Conservation (phyloP, 495 filamentous ascomycete genomes). For the Talaromyces liani region DNA sequence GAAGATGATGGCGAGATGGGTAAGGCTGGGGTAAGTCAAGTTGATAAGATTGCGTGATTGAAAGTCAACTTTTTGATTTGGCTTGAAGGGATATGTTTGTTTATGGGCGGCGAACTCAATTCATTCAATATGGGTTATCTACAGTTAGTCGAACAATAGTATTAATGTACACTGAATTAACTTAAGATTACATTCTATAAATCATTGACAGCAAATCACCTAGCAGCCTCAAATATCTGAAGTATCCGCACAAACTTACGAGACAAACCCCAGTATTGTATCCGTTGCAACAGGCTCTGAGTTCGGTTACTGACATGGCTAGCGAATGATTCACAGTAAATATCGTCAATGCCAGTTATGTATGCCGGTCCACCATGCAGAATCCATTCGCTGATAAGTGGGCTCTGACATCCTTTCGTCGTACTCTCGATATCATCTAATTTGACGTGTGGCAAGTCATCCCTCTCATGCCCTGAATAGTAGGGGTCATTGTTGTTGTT, state of each 20-base stretch:
- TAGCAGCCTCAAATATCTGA: constrained; percentile 3
- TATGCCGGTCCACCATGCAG: not conserved
- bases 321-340: not conserved
- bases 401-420: not conserved
- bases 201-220: not conserved
- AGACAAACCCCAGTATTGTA: constrained; percentile 5
- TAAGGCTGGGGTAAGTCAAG: not conserved
- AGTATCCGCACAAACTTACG: constrained; percentile 3
- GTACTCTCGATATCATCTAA: not conserved
- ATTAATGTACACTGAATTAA: too few species aligned
- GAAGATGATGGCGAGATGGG: not conserved
- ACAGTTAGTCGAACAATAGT: not conserved
- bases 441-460: not conserved
- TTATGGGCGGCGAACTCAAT: not conserved
- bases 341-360: not conserved
- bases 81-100: not conserved
- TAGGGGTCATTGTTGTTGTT: not conserved
- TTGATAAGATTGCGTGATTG: not conserved
- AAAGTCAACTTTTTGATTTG: not conserved
- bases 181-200: not conserved
- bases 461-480: not conserved
- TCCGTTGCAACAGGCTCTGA: not conserved
- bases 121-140: not conserved
- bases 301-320: constrained; percentile 3
- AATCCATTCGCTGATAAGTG: not conserved